Evolutionary conservation across 2,329 filamentous ascomycete genomes (phyloP).

Genomic region (Fusarium xylarioides): DNA sequence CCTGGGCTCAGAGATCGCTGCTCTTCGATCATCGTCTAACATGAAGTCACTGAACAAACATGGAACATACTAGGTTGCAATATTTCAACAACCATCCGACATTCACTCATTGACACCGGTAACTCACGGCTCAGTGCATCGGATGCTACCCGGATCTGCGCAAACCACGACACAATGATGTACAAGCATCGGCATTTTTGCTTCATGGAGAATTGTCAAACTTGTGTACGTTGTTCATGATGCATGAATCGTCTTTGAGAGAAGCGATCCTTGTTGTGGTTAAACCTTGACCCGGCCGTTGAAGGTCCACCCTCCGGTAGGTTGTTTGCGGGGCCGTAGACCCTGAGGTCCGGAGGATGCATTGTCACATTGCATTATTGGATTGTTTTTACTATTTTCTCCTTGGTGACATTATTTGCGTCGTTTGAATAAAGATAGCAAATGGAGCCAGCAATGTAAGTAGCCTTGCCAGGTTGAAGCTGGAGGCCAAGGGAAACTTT

Average conservation of each 20-base stretch:
- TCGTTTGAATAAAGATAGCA: background rate
- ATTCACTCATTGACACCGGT: background rate
- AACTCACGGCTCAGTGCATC: conserved; percentile 26
- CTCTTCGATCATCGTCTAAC: background rate
- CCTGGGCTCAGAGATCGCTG: background rate
- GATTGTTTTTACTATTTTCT: background rate
- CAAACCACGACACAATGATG: conserved; percentile 10
- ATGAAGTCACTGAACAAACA: background rate
- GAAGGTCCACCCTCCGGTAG: conserved; percentile 20
- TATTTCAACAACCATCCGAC: background rate
- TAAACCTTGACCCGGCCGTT: conserved; percentile 25
- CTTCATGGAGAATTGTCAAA: background rate
- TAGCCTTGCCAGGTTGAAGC: background rate
- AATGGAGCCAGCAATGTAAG: background rate
- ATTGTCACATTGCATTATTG: background rate
- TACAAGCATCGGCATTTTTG: background rate
- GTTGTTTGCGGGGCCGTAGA: conserved; percentile 32
- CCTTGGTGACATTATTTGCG: no score
- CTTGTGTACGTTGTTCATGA: conserved; percentile 5
- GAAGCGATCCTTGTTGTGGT: background rate
- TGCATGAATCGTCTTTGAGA: conserved; percentile 5
- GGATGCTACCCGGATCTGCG: conserved; percentile 4
- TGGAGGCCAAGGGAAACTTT: background rate
- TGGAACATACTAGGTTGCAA: conserved; percentile 1
- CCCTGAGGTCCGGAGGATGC: conserved; percentile 8